Percentiles rank a stretch among this genome's conserved stretches.
These are phyloP conservation scores for Schizonepeta tenuifolia DNA, from an alignment of 257 asterid species.

Conservation along the genomic window DNA sequence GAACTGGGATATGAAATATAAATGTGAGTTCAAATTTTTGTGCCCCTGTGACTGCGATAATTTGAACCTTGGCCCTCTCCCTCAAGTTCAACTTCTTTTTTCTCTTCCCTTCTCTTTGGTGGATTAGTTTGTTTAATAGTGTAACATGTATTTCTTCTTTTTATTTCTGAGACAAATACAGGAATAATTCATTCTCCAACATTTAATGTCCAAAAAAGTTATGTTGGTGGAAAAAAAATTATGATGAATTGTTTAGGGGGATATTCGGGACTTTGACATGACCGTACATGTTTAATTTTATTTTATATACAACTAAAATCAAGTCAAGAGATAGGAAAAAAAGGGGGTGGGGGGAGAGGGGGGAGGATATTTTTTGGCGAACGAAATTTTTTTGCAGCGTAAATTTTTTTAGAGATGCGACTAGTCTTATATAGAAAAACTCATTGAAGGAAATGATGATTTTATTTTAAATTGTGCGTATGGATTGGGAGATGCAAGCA, in stretches of 20 bases:
- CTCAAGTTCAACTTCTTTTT: background rate
- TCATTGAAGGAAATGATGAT: background rate
- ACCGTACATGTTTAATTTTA: background rate
- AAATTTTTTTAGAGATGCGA: too few relatives aligned
- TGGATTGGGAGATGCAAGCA: background rate
- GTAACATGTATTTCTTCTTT: background rate
- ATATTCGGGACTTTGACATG: background rate
- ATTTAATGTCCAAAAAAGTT: background rate
- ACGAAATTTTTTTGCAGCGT: too few relatives aligned
- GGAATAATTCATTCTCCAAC: background rate
- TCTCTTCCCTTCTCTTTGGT: background rate
- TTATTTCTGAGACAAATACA: background rate
- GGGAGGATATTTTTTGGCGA: too few relatives aligned
- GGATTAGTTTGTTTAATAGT: conserved; percentile 9
- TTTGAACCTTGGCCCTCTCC: background rate
- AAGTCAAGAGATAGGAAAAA: too few relatives aligned
- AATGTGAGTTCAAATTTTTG: conserved; percentile 8
- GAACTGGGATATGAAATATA: conserved; percentile 60
- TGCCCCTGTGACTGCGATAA: background rate
- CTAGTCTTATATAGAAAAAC: too few relatives aligned
- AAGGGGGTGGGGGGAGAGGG: too few relatives aligned
- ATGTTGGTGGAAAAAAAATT: background rate
- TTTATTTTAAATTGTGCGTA: background rate
- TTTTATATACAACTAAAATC: background rate
- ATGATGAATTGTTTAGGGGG: background rate